These are phyloP conservation scores for Agrocybe pediades DNA, from an alignment of 768 basidiomycete species.

Conservation along the genomic window DNA sequence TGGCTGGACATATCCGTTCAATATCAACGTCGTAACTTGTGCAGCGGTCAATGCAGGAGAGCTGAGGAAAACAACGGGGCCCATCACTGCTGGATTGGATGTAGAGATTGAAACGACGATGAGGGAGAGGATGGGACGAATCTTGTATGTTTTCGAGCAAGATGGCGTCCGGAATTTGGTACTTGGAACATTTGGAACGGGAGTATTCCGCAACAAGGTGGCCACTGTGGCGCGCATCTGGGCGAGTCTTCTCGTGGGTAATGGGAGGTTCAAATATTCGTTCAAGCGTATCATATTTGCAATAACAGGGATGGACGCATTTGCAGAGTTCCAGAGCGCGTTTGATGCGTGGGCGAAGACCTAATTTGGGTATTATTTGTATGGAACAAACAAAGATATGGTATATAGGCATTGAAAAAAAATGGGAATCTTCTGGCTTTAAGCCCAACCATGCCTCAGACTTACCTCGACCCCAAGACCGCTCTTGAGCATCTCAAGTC, in stretches of 20 bases:
- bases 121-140: conserved; percentile 68
- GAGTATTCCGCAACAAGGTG: conserved; percentile 66
- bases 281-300: conserved; percentile 69
- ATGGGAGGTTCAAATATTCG: conserved; percentile 52
- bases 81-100: conserved; percentile 22
- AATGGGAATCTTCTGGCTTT: conserved; percentile 16
- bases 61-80: conserved; percentile 28
- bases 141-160: conserved; percentile 61
- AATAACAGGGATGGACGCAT: conserved; percentile 36
- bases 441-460: conserved; percentile 32
- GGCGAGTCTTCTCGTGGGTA: conserved; percentile 57
- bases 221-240: conserved; percentile 59
- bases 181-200: conserved; percentile 73
- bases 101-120: conserved; percentile 53
- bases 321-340: conserved; percentile 25
- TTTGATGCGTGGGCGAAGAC: conserved; percentile 26
- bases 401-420: conserved; percentile 27
- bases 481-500: conserved; percentile 77
- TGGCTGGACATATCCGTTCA: conserved; percentile 53
- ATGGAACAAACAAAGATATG: conserved; percentile 18
- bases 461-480: conserved; percentile 63
- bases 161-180: conserved; percentile 57
- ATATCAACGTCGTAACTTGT: conserved; percentile 68
- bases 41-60: conserved; percentile 74
- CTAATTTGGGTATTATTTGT: conserved; percentile 12